A percentile compares a stretch with the other conserved stretches of the same genome.
Evolutionary conservation across 495 filamentous ascomycete species (phyloP).

Genomic region (Opeltia flavorubescens): DNA sequence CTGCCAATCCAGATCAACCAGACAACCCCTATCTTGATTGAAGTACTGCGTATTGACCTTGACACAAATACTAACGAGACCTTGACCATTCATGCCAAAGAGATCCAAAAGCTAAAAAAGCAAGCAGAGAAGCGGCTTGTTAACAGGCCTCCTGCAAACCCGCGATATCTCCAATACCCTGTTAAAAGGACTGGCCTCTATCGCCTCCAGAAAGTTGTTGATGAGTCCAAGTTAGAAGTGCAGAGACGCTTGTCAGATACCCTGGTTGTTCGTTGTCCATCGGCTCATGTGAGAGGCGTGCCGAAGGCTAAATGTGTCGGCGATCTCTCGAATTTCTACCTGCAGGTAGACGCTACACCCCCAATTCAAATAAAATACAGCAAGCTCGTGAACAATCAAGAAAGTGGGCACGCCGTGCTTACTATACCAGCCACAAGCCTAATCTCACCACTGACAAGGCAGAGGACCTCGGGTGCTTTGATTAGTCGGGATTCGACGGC

Average conservation of each 20-base stretch:
- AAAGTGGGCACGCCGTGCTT: constrained; percentile 68
- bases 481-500: constrained; percentile 32
- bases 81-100: constrained; percentile 54
- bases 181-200: constrained; percentile 79
- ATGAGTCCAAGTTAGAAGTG: constrained; percentile 88
- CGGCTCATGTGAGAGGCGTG: constrained; percentile 51
- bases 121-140: constrained; percentile 40
- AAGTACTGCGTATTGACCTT: constrained; percentile 71
- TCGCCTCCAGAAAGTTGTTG: constrained; percentile 65
- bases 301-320: constrained; percentile 57
- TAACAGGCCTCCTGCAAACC: constrained; percentile 30
- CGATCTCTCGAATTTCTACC: constrained; percentile 69
- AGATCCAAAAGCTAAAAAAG: constrained; percentile 52
- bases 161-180: constrained; percentile 45
- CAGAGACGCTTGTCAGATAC: constrained; percentile 58
- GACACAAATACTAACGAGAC: constrained; percentile 65
- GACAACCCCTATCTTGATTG: constrained; percentile 71
- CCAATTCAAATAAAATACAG: constrained; percentile 90
- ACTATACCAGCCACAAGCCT: constrained; percentile 83
- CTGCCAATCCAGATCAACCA: constrained; percentile 91
- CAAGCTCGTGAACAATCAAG: constrained; percentile 59
- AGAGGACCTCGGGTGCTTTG: constrained; percentile 39
- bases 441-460: constrained; percentile 53
- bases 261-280: constrained; percentile 71
- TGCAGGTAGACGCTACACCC: constrained; percentile 77